Evolutionary conservation across 2,329 filamentous ascomycete genomes (phyloP).

Genomic region (Celoporthe dispersa): DNA sequence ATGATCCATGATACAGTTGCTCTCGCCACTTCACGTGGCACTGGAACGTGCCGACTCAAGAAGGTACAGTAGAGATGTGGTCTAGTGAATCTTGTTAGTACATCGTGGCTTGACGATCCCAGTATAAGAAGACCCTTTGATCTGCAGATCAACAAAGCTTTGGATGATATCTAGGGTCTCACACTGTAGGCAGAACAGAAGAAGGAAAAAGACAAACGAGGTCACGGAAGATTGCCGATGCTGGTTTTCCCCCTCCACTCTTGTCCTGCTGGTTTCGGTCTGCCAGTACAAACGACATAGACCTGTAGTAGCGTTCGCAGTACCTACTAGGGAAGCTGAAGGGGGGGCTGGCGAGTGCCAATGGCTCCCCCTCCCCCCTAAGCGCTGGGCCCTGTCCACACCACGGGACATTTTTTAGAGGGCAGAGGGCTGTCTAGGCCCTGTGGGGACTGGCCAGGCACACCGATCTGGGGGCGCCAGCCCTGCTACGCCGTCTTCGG

Average conservation of each 20-base stretch:
- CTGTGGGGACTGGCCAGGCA: conserved; percentile 3
- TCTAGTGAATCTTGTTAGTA: neutral
- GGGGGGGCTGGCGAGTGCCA: no score
- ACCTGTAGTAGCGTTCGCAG: neutral
- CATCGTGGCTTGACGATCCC: neutral
- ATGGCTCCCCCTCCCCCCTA: no score
- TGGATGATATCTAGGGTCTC: neutral
- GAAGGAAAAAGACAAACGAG: neutral
- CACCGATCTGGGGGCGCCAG: neutral
- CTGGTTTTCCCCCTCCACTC: neutral
- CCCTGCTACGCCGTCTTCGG: conserved; percentile 17
- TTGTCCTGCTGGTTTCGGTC: neutral
- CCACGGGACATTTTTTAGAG: neutral
- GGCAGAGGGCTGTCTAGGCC: neutral
- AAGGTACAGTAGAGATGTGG: neutral
- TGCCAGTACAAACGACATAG: neutral
- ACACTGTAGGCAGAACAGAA: neutral
- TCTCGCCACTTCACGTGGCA: neutral
- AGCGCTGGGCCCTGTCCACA: neutral
- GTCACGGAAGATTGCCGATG: neutral
- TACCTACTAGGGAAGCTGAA: no score
- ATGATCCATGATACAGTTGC: neutral
- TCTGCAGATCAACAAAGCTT: neutral
- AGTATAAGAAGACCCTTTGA: neutral
- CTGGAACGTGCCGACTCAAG: neutral